These are phyloP conservation scores for Platanthera zijinensis DNA, from an alignment of 106 monocot genomes.

Conservation along the genomic window DNA sequence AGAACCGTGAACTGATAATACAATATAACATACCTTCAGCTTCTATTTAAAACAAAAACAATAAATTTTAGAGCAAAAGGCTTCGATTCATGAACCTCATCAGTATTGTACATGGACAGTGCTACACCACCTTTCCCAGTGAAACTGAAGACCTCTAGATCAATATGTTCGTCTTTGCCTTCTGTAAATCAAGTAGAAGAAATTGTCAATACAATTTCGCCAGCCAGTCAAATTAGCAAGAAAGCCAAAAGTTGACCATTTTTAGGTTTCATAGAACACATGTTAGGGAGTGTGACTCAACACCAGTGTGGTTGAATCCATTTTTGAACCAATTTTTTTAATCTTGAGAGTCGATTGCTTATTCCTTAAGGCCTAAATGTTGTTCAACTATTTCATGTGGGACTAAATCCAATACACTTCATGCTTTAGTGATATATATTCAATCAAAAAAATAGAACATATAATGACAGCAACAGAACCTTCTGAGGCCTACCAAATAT, in stretches of 20 bases:
- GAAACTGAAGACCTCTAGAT: slow-evolving; percentile 85
- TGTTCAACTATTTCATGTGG: too few relatives aligned
- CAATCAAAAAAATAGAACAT: not conserved
- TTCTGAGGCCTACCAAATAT: slow-evolving; percentile 53
- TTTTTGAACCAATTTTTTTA: too few relatives aligned
- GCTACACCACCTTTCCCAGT: slow-evolving; percentile 88
- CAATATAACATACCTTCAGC: too few relatives aligned
- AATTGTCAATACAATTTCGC: not conserved
- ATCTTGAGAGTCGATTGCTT: too few relatives aligned
- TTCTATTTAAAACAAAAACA: not conserved
- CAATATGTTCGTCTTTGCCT: slow-evolving; percentile 63
- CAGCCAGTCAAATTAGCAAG: not conserved
- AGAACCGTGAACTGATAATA: too few relatives aligned
- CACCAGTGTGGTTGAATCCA: too few relatives aligned
- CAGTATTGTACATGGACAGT: slow-evolving; percentile 90
- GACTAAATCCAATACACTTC: too few relatives aligned
- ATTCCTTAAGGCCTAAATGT: too few relatives aligned
- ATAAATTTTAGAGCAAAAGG: not conserved
- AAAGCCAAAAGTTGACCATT: not conserved
- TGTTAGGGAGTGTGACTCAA: not conserved
- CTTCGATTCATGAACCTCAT: slow-evolving; percentile 52
- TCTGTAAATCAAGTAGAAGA: slow-evolving; percentile 31
- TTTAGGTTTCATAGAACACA: not conserved
- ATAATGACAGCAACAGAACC: not conserved
- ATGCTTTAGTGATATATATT: not conserved